These are phyloP conservation scores for Lecanoromycetidae sp. DNA, from an alignment of 2,329 filamentous ascomycete genomes.

Conservation along the genomic window DNA sequence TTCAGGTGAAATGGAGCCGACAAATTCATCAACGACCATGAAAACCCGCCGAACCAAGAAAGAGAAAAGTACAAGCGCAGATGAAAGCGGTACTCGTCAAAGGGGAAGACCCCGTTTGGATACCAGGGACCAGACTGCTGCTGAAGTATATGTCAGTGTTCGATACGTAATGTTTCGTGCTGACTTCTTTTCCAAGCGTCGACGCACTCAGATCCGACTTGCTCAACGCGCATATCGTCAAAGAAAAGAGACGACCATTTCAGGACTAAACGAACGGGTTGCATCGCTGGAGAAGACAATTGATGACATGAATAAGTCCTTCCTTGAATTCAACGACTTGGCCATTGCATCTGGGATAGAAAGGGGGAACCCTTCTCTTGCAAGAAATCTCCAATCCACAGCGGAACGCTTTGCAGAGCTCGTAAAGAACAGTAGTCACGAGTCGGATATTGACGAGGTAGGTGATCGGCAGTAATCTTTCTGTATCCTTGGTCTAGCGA, in stretches of 20 bases:
- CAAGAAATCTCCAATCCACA: slow-evolving; percentile 43
- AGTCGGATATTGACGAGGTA: slow-evolving; percentile 26
- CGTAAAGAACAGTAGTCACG: slow-evolving; percentile 33
- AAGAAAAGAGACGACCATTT: slow-evolving; percentile 72
- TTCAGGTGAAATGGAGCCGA: background rate
- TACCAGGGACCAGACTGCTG: slow-evolving; percentile 63
- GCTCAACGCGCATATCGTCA: slow-evolving; percentile 76
- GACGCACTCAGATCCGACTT: slow-evolving; percentile 74
- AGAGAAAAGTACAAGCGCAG: slow-evolving; percentile 5
- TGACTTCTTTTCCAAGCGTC: slow-evolving; percentile 44
- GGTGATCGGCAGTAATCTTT: too few species aligned
- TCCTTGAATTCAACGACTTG: slow-evolving; percentile 54
- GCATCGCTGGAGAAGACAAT: slow-evolving; percentile 56
- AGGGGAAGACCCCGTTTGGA: slow-evolving; percentile 65
- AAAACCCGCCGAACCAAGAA: slow-evolving; percentile 5
- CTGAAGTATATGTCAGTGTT: slow-evolving; percentile 51
- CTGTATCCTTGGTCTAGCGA: too few species aligned
- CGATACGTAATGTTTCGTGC: slow-evolving; percentile 6
- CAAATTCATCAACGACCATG: background rate
- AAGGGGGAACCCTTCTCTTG: slow-evolving; percentile 44
- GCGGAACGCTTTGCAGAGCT: slow-evolving; percentile 48
- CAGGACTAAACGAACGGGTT: slow-evolving; percentile 58
- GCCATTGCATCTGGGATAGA: slow-evolving; percentile 47
- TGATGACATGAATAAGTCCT: slow-evolving; percentile 60
- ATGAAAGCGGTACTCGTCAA: slow-evolving; percentile 22